phyloP scores from a whole-genome alignment of 352 stramenopile species.

The Phytophthora boehmeriae region DNA sequence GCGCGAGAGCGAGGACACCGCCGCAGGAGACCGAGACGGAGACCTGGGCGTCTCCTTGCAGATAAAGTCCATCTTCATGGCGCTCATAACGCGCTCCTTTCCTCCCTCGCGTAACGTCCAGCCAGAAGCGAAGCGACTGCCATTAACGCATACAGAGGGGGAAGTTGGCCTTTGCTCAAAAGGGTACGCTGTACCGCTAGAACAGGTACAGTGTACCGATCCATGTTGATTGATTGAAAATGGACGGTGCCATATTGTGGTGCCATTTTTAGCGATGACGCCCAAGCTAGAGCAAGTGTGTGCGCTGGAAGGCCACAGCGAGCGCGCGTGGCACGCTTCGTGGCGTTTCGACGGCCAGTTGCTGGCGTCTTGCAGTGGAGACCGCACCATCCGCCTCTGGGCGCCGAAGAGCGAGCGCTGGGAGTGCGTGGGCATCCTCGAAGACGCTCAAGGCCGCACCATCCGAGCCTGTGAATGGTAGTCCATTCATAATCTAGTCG shows the following conservation, averaged over 20 bases:
- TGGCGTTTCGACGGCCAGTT: conserved; percentile 88
- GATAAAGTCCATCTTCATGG: conserved; percentile 88
- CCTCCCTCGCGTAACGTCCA: conserved; percentile 11
- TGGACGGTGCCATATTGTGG: too few species aligned
- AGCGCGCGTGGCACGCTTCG: conserved; percentile 92
- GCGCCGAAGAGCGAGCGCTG: conserved; percentile 62
- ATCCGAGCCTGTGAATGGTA: conserved; percentile 96
- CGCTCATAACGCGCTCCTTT: conserved; percentile 46
- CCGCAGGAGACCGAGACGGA: conserved; percentile 17
- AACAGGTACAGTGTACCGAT: background rate
- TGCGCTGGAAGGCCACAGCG: conserved; percentile 84
- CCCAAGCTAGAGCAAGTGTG: conserved; percentile 49
- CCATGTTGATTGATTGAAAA: background rate
- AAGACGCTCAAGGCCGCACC: conserved; percentile 94
- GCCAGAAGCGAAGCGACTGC: background rate
- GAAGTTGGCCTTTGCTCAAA: background rate
- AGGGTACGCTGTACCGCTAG: background rate
- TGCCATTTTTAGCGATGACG: conserved; percentile 3
- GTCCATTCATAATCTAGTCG: conserved; percentile 27
- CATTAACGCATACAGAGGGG: background rate
- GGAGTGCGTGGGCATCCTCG: conserved; percentile 92
- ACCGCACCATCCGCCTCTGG: conserved; percentile 91
- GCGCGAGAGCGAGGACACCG: background rate
- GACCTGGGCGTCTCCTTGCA: conserved; percentile 56
- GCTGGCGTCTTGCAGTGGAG: conserved; percentile 90